A percentile compares a stretch with the other conserved stretches of the same genome.
These are phyloP conservation scores for Saitozyma sp. DNA, from an alignment of 768 basidiomycete genomes.

Conservation along the genomic window DNA sequence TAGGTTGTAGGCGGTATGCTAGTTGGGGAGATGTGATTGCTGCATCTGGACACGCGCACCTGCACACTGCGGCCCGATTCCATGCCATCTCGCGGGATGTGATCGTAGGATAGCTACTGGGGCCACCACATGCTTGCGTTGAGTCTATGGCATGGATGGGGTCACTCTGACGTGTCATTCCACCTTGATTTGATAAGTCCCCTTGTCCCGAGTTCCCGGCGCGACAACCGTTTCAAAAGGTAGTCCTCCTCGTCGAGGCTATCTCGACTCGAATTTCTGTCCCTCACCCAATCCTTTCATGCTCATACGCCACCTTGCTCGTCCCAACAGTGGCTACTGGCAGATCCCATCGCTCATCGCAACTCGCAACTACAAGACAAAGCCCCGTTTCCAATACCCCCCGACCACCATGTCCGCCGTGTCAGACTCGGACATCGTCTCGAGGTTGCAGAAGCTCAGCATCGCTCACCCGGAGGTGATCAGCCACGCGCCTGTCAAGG, in stretches of 20 bases:
- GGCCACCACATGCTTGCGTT: no score
- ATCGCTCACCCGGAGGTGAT: slow-evolving; percentile 51
- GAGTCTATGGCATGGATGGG: no score
- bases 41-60: neutral
- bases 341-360: no score
- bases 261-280: neutral
- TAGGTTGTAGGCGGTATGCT: slow-evolving; percentile 17
- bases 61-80: neutral
- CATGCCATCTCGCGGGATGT: neutral
- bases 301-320: neutral
- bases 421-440: slow-evolving; percentile 33
- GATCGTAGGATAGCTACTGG: neutral
- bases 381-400: no score
- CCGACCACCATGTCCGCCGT: neutral
- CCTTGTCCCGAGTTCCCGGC: no score
- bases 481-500: slow-evolving; percentile 64
- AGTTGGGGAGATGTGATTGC: neutral
- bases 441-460: slow-evolving; percentile 30
- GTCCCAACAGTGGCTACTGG: neutral
- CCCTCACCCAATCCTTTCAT: neutral
- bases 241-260: no score
- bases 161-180: no score
- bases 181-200: no score
- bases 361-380: no score
- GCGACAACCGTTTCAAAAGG: no score